Conservation (phyloP, 495 filamentous ascomycete genomes). For the Chaetomium fimeti region DNA sequence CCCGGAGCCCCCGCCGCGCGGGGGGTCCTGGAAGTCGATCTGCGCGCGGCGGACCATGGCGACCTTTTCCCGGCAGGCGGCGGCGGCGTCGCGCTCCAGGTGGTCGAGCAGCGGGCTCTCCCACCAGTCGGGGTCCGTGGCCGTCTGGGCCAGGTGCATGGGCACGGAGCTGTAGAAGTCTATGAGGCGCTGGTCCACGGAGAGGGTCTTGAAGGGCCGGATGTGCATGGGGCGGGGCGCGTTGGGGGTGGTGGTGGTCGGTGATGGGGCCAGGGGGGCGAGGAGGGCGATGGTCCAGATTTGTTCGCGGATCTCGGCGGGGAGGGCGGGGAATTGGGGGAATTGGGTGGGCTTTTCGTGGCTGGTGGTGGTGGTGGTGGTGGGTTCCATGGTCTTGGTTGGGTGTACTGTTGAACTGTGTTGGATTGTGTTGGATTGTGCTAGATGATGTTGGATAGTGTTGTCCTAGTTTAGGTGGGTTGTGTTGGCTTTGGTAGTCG, state of each 20-base stretch:
- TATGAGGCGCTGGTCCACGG: not conserved
- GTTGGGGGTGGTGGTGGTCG: not conserved
- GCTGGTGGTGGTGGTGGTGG: not conserved
- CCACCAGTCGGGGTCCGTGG: no score
- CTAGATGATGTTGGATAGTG: no score
- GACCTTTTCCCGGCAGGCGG: not conserved
- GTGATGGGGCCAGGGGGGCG: not conserved
- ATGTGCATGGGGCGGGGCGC: not conserved
- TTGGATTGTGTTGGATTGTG: not conserved
- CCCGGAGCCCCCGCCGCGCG: no score
- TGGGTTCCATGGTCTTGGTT: not conserved
- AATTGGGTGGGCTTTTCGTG: not conserved
- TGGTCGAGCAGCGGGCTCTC: not conserved
- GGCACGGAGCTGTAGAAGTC: not conserved
- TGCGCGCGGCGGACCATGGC: not conserved
- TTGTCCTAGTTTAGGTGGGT: no score
- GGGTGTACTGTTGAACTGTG: not conserved
- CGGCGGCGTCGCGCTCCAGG: not conserved
- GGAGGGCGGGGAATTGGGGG: not conserved
- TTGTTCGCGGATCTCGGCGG: not conserved
- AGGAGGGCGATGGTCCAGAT: constrained; percentile 1
- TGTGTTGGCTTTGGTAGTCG: no score
- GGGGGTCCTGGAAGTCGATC: no score
- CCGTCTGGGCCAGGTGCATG: not conserved
- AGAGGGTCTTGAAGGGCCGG: not conserved